Base-by-base conservation (phyloP, 129 eudicot genomes). In the Tagetes erecta region DNA sequence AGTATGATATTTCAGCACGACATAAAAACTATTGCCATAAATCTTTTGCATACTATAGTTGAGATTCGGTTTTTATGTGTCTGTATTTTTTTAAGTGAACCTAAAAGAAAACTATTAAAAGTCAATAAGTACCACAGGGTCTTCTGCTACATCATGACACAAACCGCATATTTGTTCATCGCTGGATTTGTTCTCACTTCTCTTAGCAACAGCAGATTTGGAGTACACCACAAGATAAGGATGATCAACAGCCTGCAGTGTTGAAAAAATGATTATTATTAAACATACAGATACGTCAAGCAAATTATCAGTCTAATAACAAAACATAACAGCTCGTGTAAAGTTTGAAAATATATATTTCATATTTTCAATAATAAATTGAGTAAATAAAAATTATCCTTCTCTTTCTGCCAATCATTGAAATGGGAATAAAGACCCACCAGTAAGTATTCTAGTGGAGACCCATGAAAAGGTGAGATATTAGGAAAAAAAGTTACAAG, bases 221-320 rank as follows among this genome's bases (percentile, higher is more conserved):
- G 98, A 94, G 70, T 86, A 94, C 30, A 84, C 88, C 81, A 90
- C 97, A 71, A 94, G 97, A 78, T 94, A 88, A 65, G 98, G 98
- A 78, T 93, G 98, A 74, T 94, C 88, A 74, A 94, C 97, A 65
- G 98, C 98, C 97, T 94, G 80, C 72, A 47, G 37, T 34, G 7
- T 70, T 64, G 13, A 35, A 5, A 60, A 50, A 42, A 42, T 42
- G 7, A 42, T 42, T 42, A 4, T 5, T 42, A 6, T 42, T 42
- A 42, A 10, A 47, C 14, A 47, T 47, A 47, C 11, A 13, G 11
- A 2, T 47, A 47, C 52, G 11, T 47, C 14, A 47, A 10, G 14
- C 14, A 47, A 11, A 47, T 47, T 52, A 44, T 44, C 49, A 8
- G 49, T 63, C 58, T 31, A 33, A 59, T 53, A 9, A 30, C 27